Percentiles rank a stretch among this genome's conserved stretches.
Evolutionary conservation across 2,329 filamentous ascomycete genomes (phyloP).

Genomic region (Botrytis hyacinthi): DNA sequence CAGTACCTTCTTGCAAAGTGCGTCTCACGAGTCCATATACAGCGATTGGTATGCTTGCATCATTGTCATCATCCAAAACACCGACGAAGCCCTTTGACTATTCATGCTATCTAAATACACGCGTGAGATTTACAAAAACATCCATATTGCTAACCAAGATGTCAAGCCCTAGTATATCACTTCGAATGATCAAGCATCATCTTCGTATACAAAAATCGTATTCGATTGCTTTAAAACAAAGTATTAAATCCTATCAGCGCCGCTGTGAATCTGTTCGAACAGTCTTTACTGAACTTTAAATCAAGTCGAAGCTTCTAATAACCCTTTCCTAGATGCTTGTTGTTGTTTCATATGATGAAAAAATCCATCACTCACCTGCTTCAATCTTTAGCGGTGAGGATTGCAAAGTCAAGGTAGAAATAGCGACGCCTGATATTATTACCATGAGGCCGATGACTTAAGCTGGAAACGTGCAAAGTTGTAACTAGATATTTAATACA

Average conservation of each 20-base stretch:
- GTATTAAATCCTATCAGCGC: too few species aligned
- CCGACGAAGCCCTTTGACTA: too few species aligned
- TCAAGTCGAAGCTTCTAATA: neutral
- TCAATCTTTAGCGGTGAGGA: fast-evolving
- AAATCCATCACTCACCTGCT: fast-evolving
- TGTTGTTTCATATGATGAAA: neutral
- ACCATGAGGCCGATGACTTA: neutral
- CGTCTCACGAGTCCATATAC: too few species aligned
- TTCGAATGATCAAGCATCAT: neutral
- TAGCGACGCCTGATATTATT: fast-evolving
- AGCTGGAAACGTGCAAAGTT: neutral
- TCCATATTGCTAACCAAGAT: neutral
- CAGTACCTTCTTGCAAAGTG: too few species aligned
- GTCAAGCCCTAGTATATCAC: neutral
- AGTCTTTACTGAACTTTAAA: fast-evolving
- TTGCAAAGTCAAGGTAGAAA: neutral
- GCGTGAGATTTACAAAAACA: too few species aligned
- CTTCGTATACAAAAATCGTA: fast-evolving
- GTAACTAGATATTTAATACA: neutral
- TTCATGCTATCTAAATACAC: neutral
- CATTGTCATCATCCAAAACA: too few species aligned
- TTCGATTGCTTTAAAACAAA: too few species aligned
- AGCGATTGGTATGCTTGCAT: too few species aligned
- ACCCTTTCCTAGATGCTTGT: neutral
- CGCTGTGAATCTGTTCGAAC: neutral